Evolutionary conservation across 1,284 basidiomycete species (phyloP), one percentile per base, ranked within the genome.

Genomic region (Naganishia sp.): DNA sequence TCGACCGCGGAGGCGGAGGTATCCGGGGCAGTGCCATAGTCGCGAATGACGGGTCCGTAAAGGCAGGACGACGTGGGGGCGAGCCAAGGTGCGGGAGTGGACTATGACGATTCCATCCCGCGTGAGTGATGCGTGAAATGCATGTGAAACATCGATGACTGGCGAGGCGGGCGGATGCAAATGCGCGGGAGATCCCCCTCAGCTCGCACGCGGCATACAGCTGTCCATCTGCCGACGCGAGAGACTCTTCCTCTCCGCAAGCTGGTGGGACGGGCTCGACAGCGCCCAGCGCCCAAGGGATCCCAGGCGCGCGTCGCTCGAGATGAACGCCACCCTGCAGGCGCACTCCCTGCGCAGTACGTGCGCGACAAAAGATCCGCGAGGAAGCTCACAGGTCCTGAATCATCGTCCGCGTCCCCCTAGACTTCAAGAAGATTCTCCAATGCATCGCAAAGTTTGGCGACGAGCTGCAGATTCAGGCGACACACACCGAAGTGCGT

Each of bases 391-490:
- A n/a, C n/a, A 46, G 36, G 36, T 56, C 60, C 25, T 46, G 28
- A 23, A 10, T 39, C 36, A 39, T 39, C n/a, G 25, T 49, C 3
- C 23, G 36, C 43, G 10, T 33, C 21, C 36, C 9, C n/a, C 28
- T 69, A 80, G 79, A 75, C 49, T 79, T 80, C 67, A 72, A 77
- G 7, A 71, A 73, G 18, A 68, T 79, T 11, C 71, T 80, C 9
- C 76, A 77, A 55, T 80, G 79, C 57, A 76, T 77, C 6, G 70
- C 75, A 43, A 75, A 73, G 44, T 80, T 76, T 57, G 78, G 79
- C 3, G 79, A 80, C 54, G 79, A 80, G 46, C 72, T 80, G 39
- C 71, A 75, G 64, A 76, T 80, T 23, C 73, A 76, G 55, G 77
- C 76, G 5, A 73, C 72, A 31, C 66, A 70, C 36, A 72, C 72